These are phyloP conservation scores for Fusarium kyushuense DNA, from an alignment of 2,329 filamentous ascomycete species.

Conservation along the genomic window DNA sequence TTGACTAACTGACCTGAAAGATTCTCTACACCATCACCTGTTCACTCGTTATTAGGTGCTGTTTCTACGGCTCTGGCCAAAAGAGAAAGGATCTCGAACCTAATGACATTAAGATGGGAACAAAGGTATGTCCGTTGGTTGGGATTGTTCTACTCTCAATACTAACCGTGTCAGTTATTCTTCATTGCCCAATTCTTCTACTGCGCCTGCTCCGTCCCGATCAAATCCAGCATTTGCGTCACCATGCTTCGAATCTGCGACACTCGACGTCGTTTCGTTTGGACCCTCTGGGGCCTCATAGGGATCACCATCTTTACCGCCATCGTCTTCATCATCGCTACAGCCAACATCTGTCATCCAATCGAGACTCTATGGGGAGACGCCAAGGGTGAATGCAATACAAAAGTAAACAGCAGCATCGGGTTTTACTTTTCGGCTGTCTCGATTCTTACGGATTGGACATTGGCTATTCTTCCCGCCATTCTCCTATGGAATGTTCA, in stretches of 20 bases:
- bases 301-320: slow-evolving; percentile 21
- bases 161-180: slow-evolving; percentile 25
- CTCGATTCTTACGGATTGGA: slow-evolving; percentile 47
- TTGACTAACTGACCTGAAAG: background rate
- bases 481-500: slow-evolving; percentile 47
- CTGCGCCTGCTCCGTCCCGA: slow-evolving; percentile 37
- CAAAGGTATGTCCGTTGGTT: slow-evolving; percentile 6
- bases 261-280: slow-evolving; percentile 26
- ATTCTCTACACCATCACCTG: slow-evolving; percentile 34
- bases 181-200: slow-evolving; percentile 44
- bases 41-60: slow-evolving; percentile 36
- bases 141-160: fast-evolving
- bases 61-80: slow-evolving; percentile 36
- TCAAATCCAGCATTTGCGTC: slow-evolving; percentile 48
- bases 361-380: slow-evolving; percentile 45
- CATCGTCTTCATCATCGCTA: slow-evolving; percentile 39
- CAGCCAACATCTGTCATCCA: slow-evolving; percentile 44
- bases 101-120: slow-evolving; percentile 27
- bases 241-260: slow-evolving; percentile 48
- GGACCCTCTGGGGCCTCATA: slow-evolving; percentile 33
- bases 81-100: background rate
- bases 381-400: slow-evolving; percentile 33
- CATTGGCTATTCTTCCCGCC: slow-evolving; percentile 42
- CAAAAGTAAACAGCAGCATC: slow-evolving; percentile 31
- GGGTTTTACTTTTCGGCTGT: slow-evolving; percentile 46